Base-by-base conservation (phyloP, 2,329 filamentous ascomycete species). In the Fusarium fujikuroi region DNA sequence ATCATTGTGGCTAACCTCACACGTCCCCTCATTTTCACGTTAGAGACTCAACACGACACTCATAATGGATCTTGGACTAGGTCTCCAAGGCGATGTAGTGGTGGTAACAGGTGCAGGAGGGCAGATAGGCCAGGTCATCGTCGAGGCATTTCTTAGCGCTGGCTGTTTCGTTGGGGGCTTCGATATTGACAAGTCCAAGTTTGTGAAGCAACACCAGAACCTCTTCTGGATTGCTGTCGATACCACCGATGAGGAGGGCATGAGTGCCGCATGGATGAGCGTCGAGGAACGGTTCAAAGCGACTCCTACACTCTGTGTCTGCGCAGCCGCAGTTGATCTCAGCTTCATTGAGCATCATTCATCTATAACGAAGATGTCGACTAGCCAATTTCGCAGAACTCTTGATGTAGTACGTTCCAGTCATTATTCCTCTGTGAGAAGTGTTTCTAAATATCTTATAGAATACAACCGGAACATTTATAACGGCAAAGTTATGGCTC, bases 1-100 rank as follows among this genome's bases (percentile, higher is more conserved):
- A 21, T 21, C 18, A 21, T 0, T 11, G 19, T 15, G 0, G n/a
- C 12, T 1, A 1, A 21, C 1, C 32, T 36, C 30, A 19, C 30
- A 7, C 0, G 3, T n/a, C 11, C 23, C 10, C 44, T 21, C 46
- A 6, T 30, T 30, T 30, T 3, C 44, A 4, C 19, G 9, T 3
- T 14, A 7, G 2, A n/a, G 18, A 46, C 25, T 4, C 8, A 47
- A 7, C 19, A 30, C 3, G 7, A 15, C 2, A n/a, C 3, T 7
- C 5, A 32, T 3, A 11, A 39, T 54, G 50, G 36, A 54, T 54
- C 50, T 54, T 0, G 50, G 36, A 7, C 2, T 54, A 5, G 36
- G 7, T 2, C 50, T 54, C 1, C 50, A 40, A 10, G 25, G 23
- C 1, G 25, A 54, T 5, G 25, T 40, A 8, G 50, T 54, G 2